These are phyloP conservation scores for Tagetes erecta DNA, from an alignment of 129 eudicot species.

Conservation along the genomic window DNA sequence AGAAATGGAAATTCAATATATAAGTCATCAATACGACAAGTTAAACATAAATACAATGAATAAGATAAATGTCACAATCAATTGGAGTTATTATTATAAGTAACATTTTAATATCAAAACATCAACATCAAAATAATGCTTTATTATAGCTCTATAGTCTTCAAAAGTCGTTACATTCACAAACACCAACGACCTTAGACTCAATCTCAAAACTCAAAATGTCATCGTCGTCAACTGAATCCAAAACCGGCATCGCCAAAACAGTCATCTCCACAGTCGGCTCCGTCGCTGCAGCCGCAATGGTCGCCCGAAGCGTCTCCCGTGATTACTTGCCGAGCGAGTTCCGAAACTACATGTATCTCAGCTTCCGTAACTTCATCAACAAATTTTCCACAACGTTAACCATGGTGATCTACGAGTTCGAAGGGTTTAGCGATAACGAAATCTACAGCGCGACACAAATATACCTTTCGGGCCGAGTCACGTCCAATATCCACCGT, in stretches of 20 bases:
- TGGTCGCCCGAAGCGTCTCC: slow-evolving; percentile 17
- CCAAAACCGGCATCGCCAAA: slow-evolving; percentile 13
- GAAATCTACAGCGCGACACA: slow-evolving; percentile 62
- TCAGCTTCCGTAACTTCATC: slow-evolving; percentile 34
- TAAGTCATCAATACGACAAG: no score
- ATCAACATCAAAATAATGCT: no score
- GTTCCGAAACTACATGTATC: slow-evolving; percentile 31
- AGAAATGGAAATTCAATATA: no score
- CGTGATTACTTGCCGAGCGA: slow-evolving; percentile 5
- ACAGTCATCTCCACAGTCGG: slow-evolving; percentile 12
- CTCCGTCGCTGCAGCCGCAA: slow-evolving; percentile 17
- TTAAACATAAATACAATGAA: no score
- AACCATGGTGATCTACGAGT: slow-evolving; percentile 56
- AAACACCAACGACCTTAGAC: neutral
- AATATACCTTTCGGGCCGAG: slow-evolving; percentile 50
- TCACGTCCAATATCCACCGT: slow-evolving; percentile 44
- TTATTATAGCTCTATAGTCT: no score
- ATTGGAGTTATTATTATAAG: no score
- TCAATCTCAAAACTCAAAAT: neutral
- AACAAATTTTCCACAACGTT: slow-evolving; percentile 24
- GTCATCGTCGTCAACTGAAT: slow-evolving; percentile 21
- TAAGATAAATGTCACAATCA: no score
- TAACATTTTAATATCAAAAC: no score
- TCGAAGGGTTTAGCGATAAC: slow-evolving; percentile 44
- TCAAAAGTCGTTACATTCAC: no score